These are phyloP conservation scores for Teratosphaeria pseudoeucalypti DNA, from an alignment of 2,329 filamentous ascomycete genomes.

Conservation along the genomic window DNA sequence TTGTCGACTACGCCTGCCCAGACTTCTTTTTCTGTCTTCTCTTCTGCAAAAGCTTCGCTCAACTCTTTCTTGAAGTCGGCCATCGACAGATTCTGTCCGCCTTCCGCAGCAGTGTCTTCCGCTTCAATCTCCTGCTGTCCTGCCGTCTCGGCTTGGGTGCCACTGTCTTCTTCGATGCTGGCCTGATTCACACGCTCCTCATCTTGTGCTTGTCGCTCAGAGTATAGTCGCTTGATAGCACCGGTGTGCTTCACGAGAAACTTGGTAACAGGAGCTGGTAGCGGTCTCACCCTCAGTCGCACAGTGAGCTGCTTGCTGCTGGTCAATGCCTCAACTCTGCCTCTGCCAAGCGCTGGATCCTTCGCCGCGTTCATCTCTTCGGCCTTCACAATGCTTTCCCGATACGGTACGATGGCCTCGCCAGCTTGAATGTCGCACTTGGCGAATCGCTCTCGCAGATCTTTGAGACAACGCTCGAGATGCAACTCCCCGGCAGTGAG, in stretches of 20 bases:
- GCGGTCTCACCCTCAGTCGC: constrained; percentile 63
- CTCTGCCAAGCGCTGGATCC: constrained; percentile 77
- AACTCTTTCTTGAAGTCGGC: constrained; percentile 71
- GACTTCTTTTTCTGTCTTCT: constrained; percentile 61
- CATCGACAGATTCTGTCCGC: constrained; percentile 52
- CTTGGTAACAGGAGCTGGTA: constrained; percentile 68
- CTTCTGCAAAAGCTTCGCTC: constrained; percentile 54
- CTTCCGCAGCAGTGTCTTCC: constrained; percentile 42
- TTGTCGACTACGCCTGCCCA: constrained; percentile 70
- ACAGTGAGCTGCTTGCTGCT: constrained; percentile 79
- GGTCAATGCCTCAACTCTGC: constrained; percentile 63
- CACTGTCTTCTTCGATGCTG: constrained; percentile 31
- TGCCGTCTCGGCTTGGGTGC: constrained; percentile 25
- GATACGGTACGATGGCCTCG: constrained; percentile 87
- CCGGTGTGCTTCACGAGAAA: constrained; percentile 73
- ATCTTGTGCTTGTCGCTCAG: constrained; percentile 51
- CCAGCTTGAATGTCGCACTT: constrained; percentile 91
- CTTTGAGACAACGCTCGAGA: constrained; percentile 84
- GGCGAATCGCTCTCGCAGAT: constrained; percentile 84
- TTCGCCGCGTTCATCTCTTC: constrained; percentile 86
- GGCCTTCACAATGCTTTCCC: constrained; percentile 74
- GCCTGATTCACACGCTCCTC: constrained; percentile 30
- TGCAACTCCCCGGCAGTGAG: constrained; percentile 90
- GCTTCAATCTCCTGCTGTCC: constrained; percentile 34
- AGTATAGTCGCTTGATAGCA: constrained; percentile 69